These are phyloP conservation scores for Cucumis melo DNA, from an alignment of 306 rosid genomes.

Conservation along the genomic window DNA sequence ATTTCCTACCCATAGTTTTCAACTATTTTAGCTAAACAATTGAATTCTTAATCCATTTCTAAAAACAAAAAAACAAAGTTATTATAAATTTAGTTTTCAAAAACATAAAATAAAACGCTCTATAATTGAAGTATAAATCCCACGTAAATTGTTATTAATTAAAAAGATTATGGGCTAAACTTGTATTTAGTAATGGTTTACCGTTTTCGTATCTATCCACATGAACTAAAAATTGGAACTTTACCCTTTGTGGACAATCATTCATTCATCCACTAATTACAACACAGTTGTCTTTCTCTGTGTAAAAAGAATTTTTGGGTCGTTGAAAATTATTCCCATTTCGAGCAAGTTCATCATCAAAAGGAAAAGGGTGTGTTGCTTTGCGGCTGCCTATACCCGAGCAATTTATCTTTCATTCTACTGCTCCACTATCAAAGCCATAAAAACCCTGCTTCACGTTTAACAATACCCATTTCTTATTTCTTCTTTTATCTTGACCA, in stretches of 20 bases:
- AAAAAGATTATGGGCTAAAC: too few relatives aligned
- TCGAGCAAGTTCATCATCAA: not conserved
- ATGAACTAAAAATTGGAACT: not conserved
- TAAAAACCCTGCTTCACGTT: conserved; percentile 3
- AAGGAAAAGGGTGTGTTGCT: not conserved
- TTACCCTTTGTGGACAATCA: not conserved
- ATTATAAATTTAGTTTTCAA: too few relatives aligned
- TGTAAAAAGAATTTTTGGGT: not conserved
- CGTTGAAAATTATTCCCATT: not conserved
- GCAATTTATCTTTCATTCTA: not conserved
- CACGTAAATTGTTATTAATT: too few relatives aligned
- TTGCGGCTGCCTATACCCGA: not conserved
- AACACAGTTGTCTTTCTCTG: not conserved
- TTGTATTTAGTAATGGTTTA: too few relatives aligned
- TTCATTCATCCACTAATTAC: not conserved
- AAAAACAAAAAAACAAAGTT: too few relatives aligned
- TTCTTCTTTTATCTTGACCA: not conserved
- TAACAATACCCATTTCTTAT: not conserved
- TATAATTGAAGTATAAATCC: too few relatives aligned
- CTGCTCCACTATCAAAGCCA: not conserved
- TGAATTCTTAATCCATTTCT: too few relatives aligned
- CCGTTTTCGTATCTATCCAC: too few relatives aligned
- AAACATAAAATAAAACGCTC: too few relatives aligned
- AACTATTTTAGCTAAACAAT: too few relatives aligned
- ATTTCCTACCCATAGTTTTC: too few relatives aligned